Base-by-base conservation (phyloP, 768 basidiomycete species). In the Trametes gibbosa region DNA sequence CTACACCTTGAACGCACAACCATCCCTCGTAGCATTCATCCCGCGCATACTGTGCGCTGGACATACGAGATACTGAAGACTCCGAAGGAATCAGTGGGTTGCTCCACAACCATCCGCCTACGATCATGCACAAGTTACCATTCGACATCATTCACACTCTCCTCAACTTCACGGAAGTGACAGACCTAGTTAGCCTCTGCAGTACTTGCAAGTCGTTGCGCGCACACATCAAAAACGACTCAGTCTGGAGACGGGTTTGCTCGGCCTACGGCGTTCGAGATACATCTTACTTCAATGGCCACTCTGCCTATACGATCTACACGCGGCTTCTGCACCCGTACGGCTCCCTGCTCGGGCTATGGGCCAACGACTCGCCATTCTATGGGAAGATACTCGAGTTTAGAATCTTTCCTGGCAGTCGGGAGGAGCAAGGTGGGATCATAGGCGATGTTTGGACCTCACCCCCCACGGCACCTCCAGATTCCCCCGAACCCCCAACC, bases 331-430 rank as follows among this genome's bases (percentile, higher is more conserved):
- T 66, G n/a, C 54, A 62, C 41, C 50, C 58, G 14, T 66, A 66
- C 43, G 65, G 46, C 25, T 43, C 57, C 8, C 34, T 66, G 29
- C 29, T 64, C 19, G 65, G 65, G 13, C 48, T 64, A 13, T 66
- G 65, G 65, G 65, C 65, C 2, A 66, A 53, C 53, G 65, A 66
- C 47, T 48, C 59, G 19, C 65, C 65, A 0, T 66, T 62, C 51
- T 48, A 55, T 19, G 63, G 65, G 16, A 64, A 60, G n/a, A 57
- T 66, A 25, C n/a, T 66, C n/a, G 58, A 66, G 45, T 66, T 66
- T 37, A 58, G 50, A 7, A 41, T 66, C 43, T 23, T 50, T 17
- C 17, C 45, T 2, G 62, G 53, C n/a, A 52, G 55, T 37, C 52
- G 55, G 19, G 5, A 40, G 16, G 60, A 62, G 21, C 59, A 53